Base-by-base conservation (phyloP, 495 filamentous ascomycete genomes). In the Pyrenula massariospora region DNA sequence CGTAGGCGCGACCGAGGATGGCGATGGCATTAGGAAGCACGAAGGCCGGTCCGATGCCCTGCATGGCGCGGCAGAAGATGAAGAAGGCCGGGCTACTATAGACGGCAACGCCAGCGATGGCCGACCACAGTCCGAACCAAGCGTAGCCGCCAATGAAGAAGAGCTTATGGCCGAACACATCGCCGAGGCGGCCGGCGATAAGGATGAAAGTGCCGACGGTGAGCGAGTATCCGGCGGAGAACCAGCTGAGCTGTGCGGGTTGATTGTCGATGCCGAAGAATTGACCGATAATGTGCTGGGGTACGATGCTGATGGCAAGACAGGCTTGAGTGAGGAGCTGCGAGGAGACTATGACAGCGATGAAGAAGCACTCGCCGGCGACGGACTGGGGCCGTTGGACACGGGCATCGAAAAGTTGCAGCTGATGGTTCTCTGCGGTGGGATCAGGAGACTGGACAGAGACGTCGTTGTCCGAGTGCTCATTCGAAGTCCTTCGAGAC, bases 171-270 rank as follows among this genome's bases (percentile, higher is more conserved):
- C 85, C 85, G 57, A 78, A 81, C 2, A 81, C 68, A 54, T 87
- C 85, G 0, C 86, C 85, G 2, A 86, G 66, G 12, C 84, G 73
- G 3, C 84, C 82, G 2, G 81, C 75, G 3, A 82, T 74, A 11
- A 88, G 67, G 54, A 88, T 82, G 57, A 85, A 86, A 1, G 80
- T 81, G 5, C 84, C 83, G 3, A 85, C 74, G 0, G 80, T 85
- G 11, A 83, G 56, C 22, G 69, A 70, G 62, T 82, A 82, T 1
- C 70, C 77, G 1, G 74, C 72, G 25, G 73, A 64, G 56, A 66
- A 70, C 74, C 80, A 79, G 53, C 68, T 75, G 49, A 79, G 61
- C 22, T 71, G 62, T 2, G 68, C 73, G 1, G 70, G 62, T 48
- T 48, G 42, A 42, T 71, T 71, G 0, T 42, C 58, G 19, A 71